Percentiles rank a stretch among this genome's conserved stretches.
These are phyloP conservation scores for Neurospora sp. DNA, from an alignment of 495 filamentous ascomycete genomes.

Conservation along the genomic window DNA sequence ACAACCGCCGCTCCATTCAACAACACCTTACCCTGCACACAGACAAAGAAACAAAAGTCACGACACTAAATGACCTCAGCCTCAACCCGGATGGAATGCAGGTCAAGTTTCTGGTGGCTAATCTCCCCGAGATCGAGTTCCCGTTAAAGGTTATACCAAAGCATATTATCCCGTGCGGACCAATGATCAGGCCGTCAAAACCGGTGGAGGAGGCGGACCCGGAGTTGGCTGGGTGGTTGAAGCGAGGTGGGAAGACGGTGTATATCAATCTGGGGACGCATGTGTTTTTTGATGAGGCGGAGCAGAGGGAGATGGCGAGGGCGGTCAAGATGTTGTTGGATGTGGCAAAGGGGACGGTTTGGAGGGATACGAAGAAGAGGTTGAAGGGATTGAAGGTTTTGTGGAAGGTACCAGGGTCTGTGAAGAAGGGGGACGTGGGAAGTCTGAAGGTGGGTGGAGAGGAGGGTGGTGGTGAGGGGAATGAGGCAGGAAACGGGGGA, in stretches of 20 bases:
- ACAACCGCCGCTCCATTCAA: constrained; percentile 8
- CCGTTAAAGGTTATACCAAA: constrained; percentile 24
- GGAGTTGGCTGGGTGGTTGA: constrained; percentile 27
- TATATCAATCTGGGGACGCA: constrained; percentile 34
- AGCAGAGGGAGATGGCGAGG: constrained; percentile 24
- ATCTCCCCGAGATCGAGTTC: constrained; percentile 19
- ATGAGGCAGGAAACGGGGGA: neutral
- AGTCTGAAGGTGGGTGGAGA: neutral
- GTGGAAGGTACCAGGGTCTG: constrained; percentile 29
- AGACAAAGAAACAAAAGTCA: constrained; percentile 5
- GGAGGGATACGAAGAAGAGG: constrained; percentile 2
- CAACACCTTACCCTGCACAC: neutral
- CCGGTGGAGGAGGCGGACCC: constrained; percentile 22
- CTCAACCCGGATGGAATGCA: neutral
- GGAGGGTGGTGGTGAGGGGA: constrained; percentile 1
- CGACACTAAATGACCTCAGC: constrained; percentile 15
- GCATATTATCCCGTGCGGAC: constrained; percentile 41
- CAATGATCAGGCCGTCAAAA: constrained; percentile 34
- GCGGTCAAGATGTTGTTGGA: constrained; percentile 25
- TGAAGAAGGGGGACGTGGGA: neutral
- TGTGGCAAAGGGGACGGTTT: neutral
- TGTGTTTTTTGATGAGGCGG: constrained; percentile 4
- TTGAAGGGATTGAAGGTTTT: constrained; percentile 28
- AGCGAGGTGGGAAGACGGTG: constrained; percentile 20
- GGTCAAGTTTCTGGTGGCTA: constrained; percentile 17